Base-by-base conservation (phyloP, 306 rosid genomes). In the Lathyrus sativus region DNA sequence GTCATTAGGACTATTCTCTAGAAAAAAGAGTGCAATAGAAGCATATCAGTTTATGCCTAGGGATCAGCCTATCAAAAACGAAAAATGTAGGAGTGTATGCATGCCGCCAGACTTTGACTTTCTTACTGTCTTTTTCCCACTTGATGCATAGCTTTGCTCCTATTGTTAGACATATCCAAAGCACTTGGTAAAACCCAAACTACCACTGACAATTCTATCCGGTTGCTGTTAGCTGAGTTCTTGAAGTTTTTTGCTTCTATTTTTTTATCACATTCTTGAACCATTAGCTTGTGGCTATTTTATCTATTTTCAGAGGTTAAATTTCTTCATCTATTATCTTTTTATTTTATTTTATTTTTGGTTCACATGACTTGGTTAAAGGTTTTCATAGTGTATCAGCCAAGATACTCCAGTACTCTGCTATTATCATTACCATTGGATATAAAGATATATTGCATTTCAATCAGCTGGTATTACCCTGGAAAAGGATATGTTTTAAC, bases 391-490 rank as follows among this genome's bases (percentile, higher is more conserved):
- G 53, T 54, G 65, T 42, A 29, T 70, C 31, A 28, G 31, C 74
- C 9, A 5, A 11, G 11, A 17, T 11, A 33, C 11, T 56, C 61
- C 33, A 67, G 39, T 46, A 49, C 12, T 28, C 19, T 19, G 15
- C 10, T 26, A 26, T 26, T 26, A 26, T 3, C 22, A 46, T 14
- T 46, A 46, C 53, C 22, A 15, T 45, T 46, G 22, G 22, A 14
- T 15, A 14, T 46, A 46, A 46, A 46, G 51, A 46, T 46, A n/a
- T 46, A 14, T 6, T 46, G 9, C 9, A 63, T 15, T 62, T 41
- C 56, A 53, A 28, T 65, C 48, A 14, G 58, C 64, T 42, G 26
- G 48, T 64, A 54, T 72, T 62, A 24, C 35, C 65, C 14, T 18
- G 39, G 66, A 26, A 73, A 58, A 62, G 22, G 19, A 54, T 51